Percentiles rank a stretch among this genome's conserved stretches.
These are phyloP conservation scores for Lentinula detonsa DNA, from an alignment of 768 basidiomycete genomes.

Conservation along the genomic window DNA sequence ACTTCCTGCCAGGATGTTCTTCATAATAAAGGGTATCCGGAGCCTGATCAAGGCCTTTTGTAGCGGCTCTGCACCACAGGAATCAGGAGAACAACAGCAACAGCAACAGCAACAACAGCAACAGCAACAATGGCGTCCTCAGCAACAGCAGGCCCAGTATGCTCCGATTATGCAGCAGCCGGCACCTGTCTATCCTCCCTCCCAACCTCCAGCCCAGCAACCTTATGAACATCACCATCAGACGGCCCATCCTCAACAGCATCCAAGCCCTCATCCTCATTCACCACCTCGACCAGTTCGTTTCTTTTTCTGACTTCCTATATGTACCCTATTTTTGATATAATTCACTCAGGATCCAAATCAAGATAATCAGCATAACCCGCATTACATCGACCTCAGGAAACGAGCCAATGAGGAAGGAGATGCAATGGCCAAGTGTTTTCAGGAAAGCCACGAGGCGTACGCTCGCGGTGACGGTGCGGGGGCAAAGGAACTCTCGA, in stretches of 20 bases:
- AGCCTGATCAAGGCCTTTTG: constrained; percentile 4
- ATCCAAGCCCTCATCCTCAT: neutral
- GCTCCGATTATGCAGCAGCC: neutral
- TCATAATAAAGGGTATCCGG: constrained; percentile 2
- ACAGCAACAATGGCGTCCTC: constrained; percentile 8
- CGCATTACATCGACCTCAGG: constrained; percentile 64
- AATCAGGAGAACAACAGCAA: constrained; percentile 9
- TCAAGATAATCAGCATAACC: constrained; percentile 61
- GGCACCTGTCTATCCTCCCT: neutral
- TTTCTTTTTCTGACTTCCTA: neutral
- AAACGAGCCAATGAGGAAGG: constrained; percentile 75
- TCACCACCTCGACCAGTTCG: constrained; percentile 7
- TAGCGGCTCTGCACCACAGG: neutral
- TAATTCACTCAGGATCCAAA: constrained; percentile 40
- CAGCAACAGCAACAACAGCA: constrained; percentile 13
- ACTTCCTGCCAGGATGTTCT: constrained; percentile 5
- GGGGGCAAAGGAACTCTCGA: constrained; percentile 74
- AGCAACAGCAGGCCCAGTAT: constrained; percentile 7
- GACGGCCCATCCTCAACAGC: constrained; percentile 4
- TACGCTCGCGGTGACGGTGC: constrained; percentile 71
- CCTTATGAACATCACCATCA: constrained; percentile 12
- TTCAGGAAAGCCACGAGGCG: constrained; percentile 69
- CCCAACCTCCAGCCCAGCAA: neutral
- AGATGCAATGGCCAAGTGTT: constrained; percentile 67
- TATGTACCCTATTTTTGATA: neutral